phyloP scores from a whole-genome alignment of 2,329 filamentous ascomycete genomes.

The Sporothrix phasma region DNA sequence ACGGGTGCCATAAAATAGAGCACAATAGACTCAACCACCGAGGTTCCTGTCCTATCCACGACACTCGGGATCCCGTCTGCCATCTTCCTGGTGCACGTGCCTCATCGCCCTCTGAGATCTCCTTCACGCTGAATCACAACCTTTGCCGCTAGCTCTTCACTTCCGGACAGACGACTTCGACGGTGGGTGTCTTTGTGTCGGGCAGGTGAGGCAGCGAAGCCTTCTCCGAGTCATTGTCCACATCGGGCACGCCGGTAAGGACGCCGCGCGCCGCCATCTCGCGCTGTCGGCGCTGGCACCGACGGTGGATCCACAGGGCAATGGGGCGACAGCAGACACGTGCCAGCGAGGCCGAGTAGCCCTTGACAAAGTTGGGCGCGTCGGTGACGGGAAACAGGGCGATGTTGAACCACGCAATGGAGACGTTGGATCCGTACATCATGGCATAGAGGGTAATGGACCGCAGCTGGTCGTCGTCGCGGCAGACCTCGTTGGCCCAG shows the following conservation, averaged over 20 bases:
- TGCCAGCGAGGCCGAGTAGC: constrained; percentile 1
- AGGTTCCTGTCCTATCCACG: too few relatives aligned
- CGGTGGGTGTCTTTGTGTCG: not conserved
- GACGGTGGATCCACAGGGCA: not conserved
- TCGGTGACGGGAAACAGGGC: constrained; percentile 4
- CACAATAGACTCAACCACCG: too few relatives aligned
- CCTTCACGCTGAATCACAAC: too few relatives aligned
- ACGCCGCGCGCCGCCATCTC: not conserved
- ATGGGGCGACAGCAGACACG: not conserved
- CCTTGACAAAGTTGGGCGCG: constrained; percentile 7
- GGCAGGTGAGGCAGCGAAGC: not conserved
- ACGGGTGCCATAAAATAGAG: too few relatives aligned
- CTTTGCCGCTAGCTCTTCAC: not conserved
- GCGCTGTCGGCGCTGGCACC: not conserved
- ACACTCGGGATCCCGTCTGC: too few relatives aligned
- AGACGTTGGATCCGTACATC: constrained; percentile 8
- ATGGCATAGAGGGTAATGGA: constrained; percentile 2
- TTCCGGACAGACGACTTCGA: not conserved
- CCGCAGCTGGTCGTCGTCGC: constrained; percentile 5
- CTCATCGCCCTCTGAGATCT: too few relatives aligned
- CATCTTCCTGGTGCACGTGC: too few relatives aligned
- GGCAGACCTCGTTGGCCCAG: constrained; percentile 2
- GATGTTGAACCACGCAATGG: constrained; percentile 7
- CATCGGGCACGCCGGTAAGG: not conserved
- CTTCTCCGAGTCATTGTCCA: not conserved